phyloP scores from a whole-genome alignment of 352 stramenopile genomes.

The Phytopythium sindhum region DNA sequence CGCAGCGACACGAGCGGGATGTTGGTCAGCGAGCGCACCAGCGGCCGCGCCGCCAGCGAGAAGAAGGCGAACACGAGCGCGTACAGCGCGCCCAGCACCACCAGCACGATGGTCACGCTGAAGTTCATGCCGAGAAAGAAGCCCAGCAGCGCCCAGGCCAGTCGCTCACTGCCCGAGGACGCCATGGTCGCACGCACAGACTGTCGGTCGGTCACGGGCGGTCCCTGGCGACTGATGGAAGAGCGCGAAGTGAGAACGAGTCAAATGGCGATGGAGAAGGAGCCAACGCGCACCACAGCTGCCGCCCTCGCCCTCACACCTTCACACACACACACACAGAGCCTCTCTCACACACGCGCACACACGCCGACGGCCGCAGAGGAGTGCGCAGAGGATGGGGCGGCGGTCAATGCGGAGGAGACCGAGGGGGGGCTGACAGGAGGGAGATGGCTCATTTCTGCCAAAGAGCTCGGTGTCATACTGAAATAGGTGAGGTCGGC shows the following conservation, averaged over 20 bases:
- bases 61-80: constrained; percentile 9
- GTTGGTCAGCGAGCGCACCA: constrained; percentile 11
- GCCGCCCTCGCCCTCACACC: neutral
- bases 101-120: constrained; percentile 3
- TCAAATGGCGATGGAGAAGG: no score
- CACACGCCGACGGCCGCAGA: neutral
- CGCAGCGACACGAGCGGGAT: constrained; percentile 7
- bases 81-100: no score
- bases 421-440: no score
- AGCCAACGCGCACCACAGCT: neutral
- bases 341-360: neutral
- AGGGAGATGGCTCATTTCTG: no score
- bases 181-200: neutral
- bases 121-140: constrained; percentile 7
- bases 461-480: no score
- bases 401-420: neutral
- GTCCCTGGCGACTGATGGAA: neutral
- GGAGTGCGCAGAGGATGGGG: neutral
- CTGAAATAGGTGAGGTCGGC: no score
- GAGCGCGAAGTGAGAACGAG: neutral
- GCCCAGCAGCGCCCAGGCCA: constrained; percentile 8
- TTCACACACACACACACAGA: neutral
- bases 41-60: constrained; percentile 6
- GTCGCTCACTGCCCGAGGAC: neutral
- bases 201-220: neutral